phyloP scores from a whole-genome alignment of 1,284 basidiomycete genomes.

The Meira nashicola region DNA sequence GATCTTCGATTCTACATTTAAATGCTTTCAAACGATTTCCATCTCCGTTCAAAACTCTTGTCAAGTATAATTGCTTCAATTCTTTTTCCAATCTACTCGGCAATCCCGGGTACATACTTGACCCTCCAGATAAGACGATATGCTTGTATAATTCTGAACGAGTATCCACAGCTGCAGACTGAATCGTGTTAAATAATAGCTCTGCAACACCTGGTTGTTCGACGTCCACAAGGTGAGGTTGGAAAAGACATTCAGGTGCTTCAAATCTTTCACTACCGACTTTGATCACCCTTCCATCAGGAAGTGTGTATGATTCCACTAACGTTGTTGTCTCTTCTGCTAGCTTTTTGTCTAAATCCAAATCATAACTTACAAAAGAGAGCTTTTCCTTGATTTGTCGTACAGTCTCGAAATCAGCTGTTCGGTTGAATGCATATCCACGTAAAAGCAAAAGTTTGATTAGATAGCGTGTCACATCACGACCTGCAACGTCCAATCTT shows the following conservation, averaged over 20 bases:
- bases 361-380: slow-evolving; percentile 92
- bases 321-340: slow-evolving; percentile 94
- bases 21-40: slow-evolving; percentile 87
- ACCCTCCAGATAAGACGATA: slow-evolving; percentile 89
- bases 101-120: slow-evolving; percentile 94
- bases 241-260: slow-evolving; percentile 99
- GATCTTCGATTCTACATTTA: slow-evolving; percentile 97
- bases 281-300: slow-evolving; percentile 93
- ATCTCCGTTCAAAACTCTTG: slow-evolving; percentile 79
- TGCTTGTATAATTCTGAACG: slow-evolving; percentile 94
- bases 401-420: slow-evolving; percentile 98
- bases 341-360: slow-evolving; percentile 86
- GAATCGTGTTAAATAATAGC: slow-evolving; percentile 94
- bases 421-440: slow-evolving; percentile 98
- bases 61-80: slow-evolving; percentile 97
- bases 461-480: slow-evolving; percentile 95
- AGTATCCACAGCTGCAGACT: slow-evolving; percentile 82
- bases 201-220: slow-evolving; percentile 97
- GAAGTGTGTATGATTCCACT: slow-evolving; percentile 93
- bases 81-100: slow-evolving; percentile 96
- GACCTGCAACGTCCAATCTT: slow-evolving; percentile 85
- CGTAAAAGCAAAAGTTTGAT: slow-evolving; percentile 98
- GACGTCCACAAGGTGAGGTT: slow-evolving; percentile 93
- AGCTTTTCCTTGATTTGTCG: slow-evolving; percentile 97
- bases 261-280: slow-evolving; percentile 98